These are phyloP conservation scores for Phytophthora uliginosa DNA, from an alignment of 352 stramenopile genomes.

Conservation along the genomic window DNA sequence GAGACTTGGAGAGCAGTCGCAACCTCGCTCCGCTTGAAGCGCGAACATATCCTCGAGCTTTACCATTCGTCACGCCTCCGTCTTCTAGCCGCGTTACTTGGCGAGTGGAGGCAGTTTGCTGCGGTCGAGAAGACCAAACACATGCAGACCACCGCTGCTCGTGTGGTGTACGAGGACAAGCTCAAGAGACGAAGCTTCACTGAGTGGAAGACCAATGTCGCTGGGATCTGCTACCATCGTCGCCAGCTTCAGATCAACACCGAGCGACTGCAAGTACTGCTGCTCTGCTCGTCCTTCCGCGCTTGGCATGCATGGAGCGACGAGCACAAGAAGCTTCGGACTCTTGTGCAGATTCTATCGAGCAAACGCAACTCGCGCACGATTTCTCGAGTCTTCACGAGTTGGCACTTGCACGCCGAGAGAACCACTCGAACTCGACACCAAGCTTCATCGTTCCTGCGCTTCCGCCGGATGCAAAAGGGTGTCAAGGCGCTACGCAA, in stretches of 20 bases:
- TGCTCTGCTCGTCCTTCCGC: constrained; percentile 68
- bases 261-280: constrained; percentile 64
- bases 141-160: constrained; percentile 39
- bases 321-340: constrained; percentile 40
- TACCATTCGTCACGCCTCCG: constrained; percentile 44
- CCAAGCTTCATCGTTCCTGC: constrained; percentile 26
- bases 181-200: constrained; percentile 14
- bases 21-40: constrained; percentile 10
- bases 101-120: constrained; percentile 40
- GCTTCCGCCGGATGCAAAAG: constrained; percentile 29
- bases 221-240: constrained; percentile 31
- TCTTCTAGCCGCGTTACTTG: constrained; percentile 36
- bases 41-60: constrained; percentile 31
- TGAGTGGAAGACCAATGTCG: constrained; percentile 41
- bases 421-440: constrained; percentile 9
- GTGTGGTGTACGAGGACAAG: constrained; percentile 27
- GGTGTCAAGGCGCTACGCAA: constrained; percentile 30
- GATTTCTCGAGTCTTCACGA: constrained; percentile 16
- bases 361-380: constrained; percentile 29
- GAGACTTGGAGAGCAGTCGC: constrained; percentile 20
- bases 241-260: constrained; percentile 61
- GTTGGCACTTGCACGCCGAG: constrained; percentile 32
- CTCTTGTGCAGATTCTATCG: constrained; percentile 31
- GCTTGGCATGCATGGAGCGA: constrained; percentile 54
- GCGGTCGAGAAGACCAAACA: constrained; percentile 23